A percentile compares a stretch with the other conserved stretches of the same genome.
phyloP scores from a whole-genome alignment of 345 rosid species.

The Pistacia vera region DNA sequence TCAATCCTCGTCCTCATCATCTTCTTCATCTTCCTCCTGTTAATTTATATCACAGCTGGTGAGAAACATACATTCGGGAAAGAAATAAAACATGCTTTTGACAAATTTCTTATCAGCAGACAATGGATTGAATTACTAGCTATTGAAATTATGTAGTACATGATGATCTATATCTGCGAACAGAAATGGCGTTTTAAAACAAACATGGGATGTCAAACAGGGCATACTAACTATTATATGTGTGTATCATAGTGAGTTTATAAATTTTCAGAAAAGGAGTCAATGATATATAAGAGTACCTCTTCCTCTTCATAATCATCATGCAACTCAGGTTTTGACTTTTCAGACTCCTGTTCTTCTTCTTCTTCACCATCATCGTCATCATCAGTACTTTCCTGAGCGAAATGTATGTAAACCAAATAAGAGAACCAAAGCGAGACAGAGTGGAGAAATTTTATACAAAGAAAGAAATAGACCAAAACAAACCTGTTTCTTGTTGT shows the following conservation, averaged over 20 bases:
- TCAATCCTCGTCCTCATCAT: constrained; percentile 21
- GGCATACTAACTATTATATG: too few species aligned
- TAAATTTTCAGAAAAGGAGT: not conserved
- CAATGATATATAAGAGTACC: constrained; percentile 20
- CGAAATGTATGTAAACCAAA: not conserved
- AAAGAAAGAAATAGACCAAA: not conserved
- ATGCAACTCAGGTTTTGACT: constrained; percentile 31
- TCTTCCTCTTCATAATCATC: constrained; percentile 31
- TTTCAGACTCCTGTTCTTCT: constrained; percentile 23
- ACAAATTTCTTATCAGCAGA: too few species aligned
- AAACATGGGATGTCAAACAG: too few species aligned
- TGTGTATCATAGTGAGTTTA: not conserved
- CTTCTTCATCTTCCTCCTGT: constrained; percentile 28
- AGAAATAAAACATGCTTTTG: not conserved
- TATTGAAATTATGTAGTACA: too few species aligned
- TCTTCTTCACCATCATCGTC: constrained; percentile 21
- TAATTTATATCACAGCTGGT: not conserved
- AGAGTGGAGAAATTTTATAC: not conserved
- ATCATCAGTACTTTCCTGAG: constrained; percentile 25
- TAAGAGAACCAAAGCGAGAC: not conserved
- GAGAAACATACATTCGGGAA: not conserved
- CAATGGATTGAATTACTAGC: too few species aligned
- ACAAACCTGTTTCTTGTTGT: constrained; percentile 52
- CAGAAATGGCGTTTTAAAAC: too few species aligned
- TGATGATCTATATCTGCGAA: too few species aligned